A percentile compares a stretch with the other conserved stretches of the same genome.
Conservation (phyloP, 441 rosid species). For the Syzygium syzygioides region DNA sequence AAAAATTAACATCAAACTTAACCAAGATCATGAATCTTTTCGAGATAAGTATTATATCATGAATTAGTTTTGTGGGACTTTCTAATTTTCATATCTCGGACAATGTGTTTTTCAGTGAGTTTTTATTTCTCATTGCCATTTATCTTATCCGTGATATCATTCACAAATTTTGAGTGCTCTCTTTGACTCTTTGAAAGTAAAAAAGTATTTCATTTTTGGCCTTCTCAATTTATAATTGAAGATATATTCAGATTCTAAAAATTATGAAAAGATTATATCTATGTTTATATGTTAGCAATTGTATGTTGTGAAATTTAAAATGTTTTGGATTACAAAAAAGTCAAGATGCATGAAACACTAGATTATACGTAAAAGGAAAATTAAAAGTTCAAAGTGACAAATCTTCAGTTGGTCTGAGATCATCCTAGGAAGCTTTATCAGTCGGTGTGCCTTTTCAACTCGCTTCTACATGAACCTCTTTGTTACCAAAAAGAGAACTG, state of each 20-base stretch:
- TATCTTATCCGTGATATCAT: neutral
- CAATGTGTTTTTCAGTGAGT: neutral
- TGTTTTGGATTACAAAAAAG: rapidly evolving
- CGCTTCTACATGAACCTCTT: rapidly evolving
- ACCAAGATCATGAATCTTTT: neutral
- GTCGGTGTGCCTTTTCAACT: neutral
- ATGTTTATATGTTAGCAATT: rapidly evolving
- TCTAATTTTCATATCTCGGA: neutral
- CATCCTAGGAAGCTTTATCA: neutral
- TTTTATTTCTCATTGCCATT: neutral
- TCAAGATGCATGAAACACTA: neutral
- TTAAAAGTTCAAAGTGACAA: neutral
- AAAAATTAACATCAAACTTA: neutral
- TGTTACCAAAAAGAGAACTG: neutral
- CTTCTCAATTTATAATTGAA: neutral
- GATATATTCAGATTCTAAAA: neutral
- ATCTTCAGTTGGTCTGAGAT: neutral
- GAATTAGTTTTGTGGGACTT: neutral
- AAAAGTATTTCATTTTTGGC: neutral
- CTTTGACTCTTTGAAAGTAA: neutral
- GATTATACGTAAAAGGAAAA: neutral
- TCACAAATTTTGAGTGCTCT: neutral
- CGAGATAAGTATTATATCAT: neutral
- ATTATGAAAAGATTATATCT: neutral
- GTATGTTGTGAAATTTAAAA: neutral